A percentile compares a stretch with the other conserved stretches of the same genome.
Conservation (phyloP, 306 rosid genomes). For the Cucurbita maxima region DNA sequence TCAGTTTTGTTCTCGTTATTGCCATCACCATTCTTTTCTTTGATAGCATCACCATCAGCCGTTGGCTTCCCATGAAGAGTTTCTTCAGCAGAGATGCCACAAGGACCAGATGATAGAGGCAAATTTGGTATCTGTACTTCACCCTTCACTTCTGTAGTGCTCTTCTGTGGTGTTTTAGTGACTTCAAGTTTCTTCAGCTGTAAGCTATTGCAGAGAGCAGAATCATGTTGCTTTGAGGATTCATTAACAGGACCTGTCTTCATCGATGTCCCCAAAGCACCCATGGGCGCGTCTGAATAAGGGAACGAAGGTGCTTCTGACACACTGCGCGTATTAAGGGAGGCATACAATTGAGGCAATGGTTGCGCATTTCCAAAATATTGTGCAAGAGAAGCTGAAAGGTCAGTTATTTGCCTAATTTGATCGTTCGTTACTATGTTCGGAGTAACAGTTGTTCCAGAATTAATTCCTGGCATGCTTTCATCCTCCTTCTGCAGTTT, state of each 20-base stretch:
- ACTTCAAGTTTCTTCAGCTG: conserved; percentile 34
- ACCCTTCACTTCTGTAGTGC: conserved; percentile 14
- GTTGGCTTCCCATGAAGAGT: conserved; percentile 22
- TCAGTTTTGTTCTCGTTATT: conserved; percentile 20
- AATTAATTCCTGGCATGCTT: conserved; percentile 25
- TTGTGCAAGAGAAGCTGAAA: conserved; percentile 78
- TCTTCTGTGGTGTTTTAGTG: conserved; percentile 18
- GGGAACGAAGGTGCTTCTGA: conserved; percentile 26
- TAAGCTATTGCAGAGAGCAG: conserved; percentile 23
- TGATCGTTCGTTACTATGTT: conserved; percentile 43
- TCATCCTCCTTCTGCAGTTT: conserved; percentile 33
- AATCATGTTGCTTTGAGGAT: conserved; percentile 40
- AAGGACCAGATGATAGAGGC: conserved; percentile 23
- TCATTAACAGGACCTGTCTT: conserved; percentile 30
- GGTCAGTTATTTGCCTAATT: conserved; percentile 39
- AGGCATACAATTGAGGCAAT: conserved; percentile 64
- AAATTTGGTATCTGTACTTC: conserved; percentile 11
- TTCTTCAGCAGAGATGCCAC: conserved; percentile 21
- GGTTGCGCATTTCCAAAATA: conserved; percentile 61
- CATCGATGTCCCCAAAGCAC: conserved; percentile 26
- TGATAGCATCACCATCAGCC: conserved; percentile 14
- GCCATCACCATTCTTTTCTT: conserved; percentile 25
- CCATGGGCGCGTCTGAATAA: conserved; percentile 29
- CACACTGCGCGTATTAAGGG: conserved; percentile 40
- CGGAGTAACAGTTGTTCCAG: conserved; percentile 33